phyloP scores from a whole-genome alignment of 1,284 basidiomycete species.

The Exobasidium rhododendri region DNA sequence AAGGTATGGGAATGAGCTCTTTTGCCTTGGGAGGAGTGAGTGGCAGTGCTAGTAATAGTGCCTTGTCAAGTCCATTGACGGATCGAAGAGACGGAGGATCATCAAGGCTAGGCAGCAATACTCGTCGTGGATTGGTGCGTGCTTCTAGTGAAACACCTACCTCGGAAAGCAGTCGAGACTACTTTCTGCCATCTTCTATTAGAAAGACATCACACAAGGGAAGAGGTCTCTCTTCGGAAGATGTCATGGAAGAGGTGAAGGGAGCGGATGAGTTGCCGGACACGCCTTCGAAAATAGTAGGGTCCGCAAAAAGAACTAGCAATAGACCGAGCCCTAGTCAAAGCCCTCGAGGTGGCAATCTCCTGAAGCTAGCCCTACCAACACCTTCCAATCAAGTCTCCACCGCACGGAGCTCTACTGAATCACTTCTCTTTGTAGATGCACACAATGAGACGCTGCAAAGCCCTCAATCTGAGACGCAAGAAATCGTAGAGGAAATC shows the following conservation, averaged over 20 bases:
- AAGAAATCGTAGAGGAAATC: constrained; percentile 1
- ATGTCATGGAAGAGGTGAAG: constrained; percentile 2
- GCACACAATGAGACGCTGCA: constrained; percentile 8
- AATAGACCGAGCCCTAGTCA: neutral
- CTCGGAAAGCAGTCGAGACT: neutral
- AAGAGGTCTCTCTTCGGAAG: neutral
- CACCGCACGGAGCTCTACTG: constrained; percentile 29
- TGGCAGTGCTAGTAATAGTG: constrained; percentile 15
- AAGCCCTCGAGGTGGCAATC: neutral
- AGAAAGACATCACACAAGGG: neutral
- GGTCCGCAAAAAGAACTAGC: neutral
- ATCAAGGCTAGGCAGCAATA: neutral
- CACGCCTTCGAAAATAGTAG: neutral
- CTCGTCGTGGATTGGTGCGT: neutral
- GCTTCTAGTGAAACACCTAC: neutral
- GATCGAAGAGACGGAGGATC: neutral
- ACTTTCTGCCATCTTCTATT: neutral
- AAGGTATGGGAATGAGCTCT: constrained; percentile 28
- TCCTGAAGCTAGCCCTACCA: neutral
- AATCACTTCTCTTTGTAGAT: constrained; percentile 36
- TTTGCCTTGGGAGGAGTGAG: constrained; percentile 12
- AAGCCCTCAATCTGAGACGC: constrained; percentile 2
- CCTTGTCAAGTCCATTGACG: constrained; percentile 1
- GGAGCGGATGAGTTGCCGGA: constrained; percentile 3
- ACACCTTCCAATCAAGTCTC: neutral